Conservation (phyloP, 2,329 filamentous ascomycete species). For the Myriangium duriaei region DNA sequence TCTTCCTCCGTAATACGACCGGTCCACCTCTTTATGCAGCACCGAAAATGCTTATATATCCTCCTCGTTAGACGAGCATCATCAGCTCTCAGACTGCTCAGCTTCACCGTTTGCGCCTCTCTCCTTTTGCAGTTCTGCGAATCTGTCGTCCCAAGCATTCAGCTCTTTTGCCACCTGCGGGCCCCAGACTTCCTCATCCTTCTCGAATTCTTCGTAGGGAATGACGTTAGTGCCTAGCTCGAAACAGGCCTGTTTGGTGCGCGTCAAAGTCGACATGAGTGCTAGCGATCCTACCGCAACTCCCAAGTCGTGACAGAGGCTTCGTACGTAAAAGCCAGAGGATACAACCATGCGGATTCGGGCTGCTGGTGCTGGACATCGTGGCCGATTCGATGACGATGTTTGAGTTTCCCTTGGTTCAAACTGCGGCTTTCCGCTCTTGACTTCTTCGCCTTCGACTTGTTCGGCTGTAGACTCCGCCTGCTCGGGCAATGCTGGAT, state of each 20-base stretch:
- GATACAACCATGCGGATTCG: constrained; percentile 84
- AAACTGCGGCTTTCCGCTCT: neutral
- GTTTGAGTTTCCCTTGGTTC: constrained; percentile 1
- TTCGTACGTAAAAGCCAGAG: constrained; percentile 93
- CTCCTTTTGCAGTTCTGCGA: neutral
- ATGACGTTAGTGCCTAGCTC: constrained; percentile 61
- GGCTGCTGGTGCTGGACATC: constrained; percentile 52
- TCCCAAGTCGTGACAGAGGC: constrained; percentile 83
- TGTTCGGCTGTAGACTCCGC: constrained; percentile 5
- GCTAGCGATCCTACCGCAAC: constrained; percentile 67
- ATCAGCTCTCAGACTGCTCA: neutral
- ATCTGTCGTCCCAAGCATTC: neutral
- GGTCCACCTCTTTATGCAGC: no score
- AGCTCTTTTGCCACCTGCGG: constrained; percentile 45
- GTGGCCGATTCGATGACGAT: constrained; percentile 2
- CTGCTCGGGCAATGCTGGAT: constrained; percentile 9
- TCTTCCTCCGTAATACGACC: no score
- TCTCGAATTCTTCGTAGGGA: constrained; percentile 62
- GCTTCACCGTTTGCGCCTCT: neutral
- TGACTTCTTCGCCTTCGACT: constrained; percentile 8
- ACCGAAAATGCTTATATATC: no score
- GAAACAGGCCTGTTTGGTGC: constrained; percentile 73
- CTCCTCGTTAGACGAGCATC: no score
- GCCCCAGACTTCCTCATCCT: constrained; percentile 72
- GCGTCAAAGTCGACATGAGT: constrained; percentile 73